phyloP scores from a whole-genome alignment of 306 rosid genomes.

The Carpinus viminea region DNA sequence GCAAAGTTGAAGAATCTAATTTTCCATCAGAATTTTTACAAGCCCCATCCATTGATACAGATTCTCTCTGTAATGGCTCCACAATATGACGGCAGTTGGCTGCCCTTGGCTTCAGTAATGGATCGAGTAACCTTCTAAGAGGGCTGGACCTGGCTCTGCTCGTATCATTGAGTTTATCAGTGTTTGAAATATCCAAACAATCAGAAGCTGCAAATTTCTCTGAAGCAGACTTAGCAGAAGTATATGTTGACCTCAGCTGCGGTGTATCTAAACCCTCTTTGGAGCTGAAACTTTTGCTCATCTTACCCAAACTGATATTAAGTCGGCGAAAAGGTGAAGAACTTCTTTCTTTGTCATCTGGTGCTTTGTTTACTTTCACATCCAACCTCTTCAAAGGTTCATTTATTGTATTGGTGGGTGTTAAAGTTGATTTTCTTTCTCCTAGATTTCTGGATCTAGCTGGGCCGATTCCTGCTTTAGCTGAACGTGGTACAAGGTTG shows the following conservation, averaged over 20 bases:
- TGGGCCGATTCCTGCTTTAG: constrained; percentile 51
- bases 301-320: constrained; percentile 54
- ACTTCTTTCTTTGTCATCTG: constrained; percentile 65
- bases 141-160: constrained; percentile 78
- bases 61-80: constrained; percentile 49
- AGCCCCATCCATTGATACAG: constrained; percentile 43
- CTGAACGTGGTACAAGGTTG: constrained; percentile 27
- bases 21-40: constrained; percentile 33
- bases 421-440: constrained; percentile 35
- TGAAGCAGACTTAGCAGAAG: constrained; percentile 41
- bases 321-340: constrained; percentile 80
- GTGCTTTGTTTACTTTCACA: constrained; percentile 37
- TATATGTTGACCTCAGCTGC: constrained; percentile 38
- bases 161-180: constrained; percentile 48
- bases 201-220: constrained; percentile 41
- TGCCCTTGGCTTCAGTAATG: constrained; percentile 72
- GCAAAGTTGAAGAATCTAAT: constrained; percentile 34
- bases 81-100: constrained; percentile 41
- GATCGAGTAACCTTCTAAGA: constrained; percentile 84
- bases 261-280: constrained; percentile 52
- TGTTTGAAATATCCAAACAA: constrained; percentile 45
- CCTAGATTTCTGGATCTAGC: constrained; percentile 46
- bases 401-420: constrained; percentile 35
- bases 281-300: constrained; percentile 54
- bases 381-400: constrained; percentile 41